Conservation (phyloP, 805 yeast species). For the Wickerhamiella hasegawae region DNA sequence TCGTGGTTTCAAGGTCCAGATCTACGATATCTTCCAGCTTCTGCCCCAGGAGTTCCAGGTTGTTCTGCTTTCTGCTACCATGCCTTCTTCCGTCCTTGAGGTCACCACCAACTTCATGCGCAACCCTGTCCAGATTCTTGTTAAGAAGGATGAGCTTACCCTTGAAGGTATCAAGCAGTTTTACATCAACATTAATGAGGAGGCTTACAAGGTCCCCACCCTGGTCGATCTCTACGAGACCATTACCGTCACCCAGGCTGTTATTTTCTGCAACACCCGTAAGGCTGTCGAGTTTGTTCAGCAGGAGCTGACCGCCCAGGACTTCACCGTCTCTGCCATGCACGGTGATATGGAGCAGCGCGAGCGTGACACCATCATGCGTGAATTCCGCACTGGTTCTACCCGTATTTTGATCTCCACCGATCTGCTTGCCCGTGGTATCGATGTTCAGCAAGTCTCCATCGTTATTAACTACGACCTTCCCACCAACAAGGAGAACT, state of each 20-base stretch:
- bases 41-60: constrained; percentile 86
- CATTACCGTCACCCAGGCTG: constrained; percentile 90
- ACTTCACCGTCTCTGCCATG: constrained; percentile 86
- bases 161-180: constrained; percentile 92
- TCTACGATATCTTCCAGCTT: constrained; percentile 79
- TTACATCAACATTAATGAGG: constrained; percentile 79
- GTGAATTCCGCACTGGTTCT: constrained; percentile 87
- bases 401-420: constrained; percentile 87
- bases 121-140: constrained; percentile 85
- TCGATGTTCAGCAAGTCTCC: constrained; percentile 94
- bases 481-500: constrained; percentile 81
- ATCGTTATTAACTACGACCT: constrained; percentile 88
- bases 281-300: constrained; percentile 84
- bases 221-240: constrained; percentile 91
- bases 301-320: constrained; percentile 51
- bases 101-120: constrained; percentile 88
- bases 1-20: constrained; percentile 89
- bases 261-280: constrained; percentile 92
- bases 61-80: constrained; percentile 85
- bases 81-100: constrained; percentile 83
- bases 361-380: constrained; percentile 90
- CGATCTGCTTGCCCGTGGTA: constrained; percentile 95
- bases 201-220: constrained; percentile 89
- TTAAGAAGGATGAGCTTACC: constrained; percentile 88
- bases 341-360: constrained; percentile 93